Percentiles rank a stretch among this genome's conserved stretches.
phyloP scores from a whole-genome alignment of 1,139 yeast genomes.

The Kazachstania sp. region DNA sequence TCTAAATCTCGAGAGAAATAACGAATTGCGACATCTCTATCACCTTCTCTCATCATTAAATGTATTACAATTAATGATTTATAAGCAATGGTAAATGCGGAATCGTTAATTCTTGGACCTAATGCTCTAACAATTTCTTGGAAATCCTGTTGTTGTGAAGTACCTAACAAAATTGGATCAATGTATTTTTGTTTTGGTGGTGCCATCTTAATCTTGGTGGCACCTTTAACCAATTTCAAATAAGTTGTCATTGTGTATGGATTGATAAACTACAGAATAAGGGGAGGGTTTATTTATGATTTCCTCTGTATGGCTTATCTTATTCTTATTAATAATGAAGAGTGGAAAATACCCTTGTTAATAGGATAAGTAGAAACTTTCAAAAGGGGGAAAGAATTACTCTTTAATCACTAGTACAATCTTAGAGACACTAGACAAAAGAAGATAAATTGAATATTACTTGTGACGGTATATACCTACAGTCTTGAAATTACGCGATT shows the following conservation, averaged over 20 bases:
- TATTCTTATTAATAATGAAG: too few relatives aligned
- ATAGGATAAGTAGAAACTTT: too few relatives aligned
- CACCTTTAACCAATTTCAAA: conserved; percentile 54
- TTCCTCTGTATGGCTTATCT: too few relatives aligned
- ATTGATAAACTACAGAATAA: neutral
- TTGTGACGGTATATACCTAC: too few relatives aligned
- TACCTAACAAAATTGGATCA: conserved; percentile 84
- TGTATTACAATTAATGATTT: conserved; percentile 79
- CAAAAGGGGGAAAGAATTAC: too few relatives aligned
- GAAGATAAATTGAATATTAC: too few relatives aligned
- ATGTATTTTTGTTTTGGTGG: conserved; percentile 97
- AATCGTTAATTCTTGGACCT: conserved; percentile 55
- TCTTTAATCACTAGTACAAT: too few relatives aligned
- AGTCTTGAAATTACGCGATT: too few relatives aligned
- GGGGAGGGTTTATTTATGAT: too few relatives aligned
- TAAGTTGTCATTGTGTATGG: conserved; percentile 41
- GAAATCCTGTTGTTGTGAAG: conserved; percentile 56
- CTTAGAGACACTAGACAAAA: too few relatives aligned
- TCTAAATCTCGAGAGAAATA: conserved; percentile 55
- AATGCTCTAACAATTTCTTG: conserved; percentile 62
- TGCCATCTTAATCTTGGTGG: conserved; percentile 69
- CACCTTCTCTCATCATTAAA: conserved; percentile 72
- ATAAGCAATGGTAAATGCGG: conserved; percentile 87
- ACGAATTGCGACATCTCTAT: conserved; percentile 44
- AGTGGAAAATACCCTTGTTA: too few relatives aligned